Conservation (phyloP, 1,139 yeast species). For the Sugiyamaella novakii region DNA sequence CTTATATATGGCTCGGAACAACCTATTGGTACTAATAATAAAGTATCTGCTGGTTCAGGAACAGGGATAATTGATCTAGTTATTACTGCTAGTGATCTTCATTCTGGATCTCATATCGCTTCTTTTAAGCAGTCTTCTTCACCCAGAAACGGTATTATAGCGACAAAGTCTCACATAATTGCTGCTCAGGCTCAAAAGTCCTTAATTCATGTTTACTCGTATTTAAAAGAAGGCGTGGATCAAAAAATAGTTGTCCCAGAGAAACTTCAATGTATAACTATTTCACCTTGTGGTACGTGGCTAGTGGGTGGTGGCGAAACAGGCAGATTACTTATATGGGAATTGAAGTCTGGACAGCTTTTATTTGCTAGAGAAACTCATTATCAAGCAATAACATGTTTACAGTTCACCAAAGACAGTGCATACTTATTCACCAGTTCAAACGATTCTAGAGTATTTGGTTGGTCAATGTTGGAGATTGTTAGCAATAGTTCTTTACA, state of each 20-base stretch:
- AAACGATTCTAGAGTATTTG: slow-evolving; percentile 73
- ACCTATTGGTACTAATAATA: slow-evolving; percentile 20
- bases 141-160: slow-evolving; percentile 49
- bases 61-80: slow-evolving; percentile 26
- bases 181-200: slow-evolving; percentile 73
- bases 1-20: slow-evolving; percentile 33
- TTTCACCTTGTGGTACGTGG: slow-evolving; percentile 54
- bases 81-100: slow-evolving; percentile 33
- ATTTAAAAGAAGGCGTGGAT: slow-evolving; percentile 78
- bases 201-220: slow-evolving; percentile 67
- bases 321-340: slow-evolving; percentile 87
- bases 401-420: slow-evolving; percentile 66
- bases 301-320: slow-evolving; percentile 72
- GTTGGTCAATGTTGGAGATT: slow-evolving; percentile 73
- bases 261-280: slow-evolving; percentile 59
- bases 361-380: slow-evolving; percentile 78
- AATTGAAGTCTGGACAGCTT: slow-evolving; percentile 73
- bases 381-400: slow-evolving; percentile 69
- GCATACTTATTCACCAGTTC: slow-evolving; percentile 74
- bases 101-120: slow-evolving; percentile 33
- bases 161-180: slow-evolving; percentile 54
- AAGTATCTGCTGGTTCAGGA: slow-evolving; percentile 20
- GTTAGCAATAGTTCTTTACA: slow-evolving; percentile 43
- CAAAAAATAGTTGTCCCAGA: slow-evolving; percentile 89
- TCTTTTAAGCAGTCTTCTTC: slow-evolving; percentile 40